These are phyloP conservation scores for Gremmenia infestans DNA, from an alignment of 2,329 filamentous ascomycete genomes.

Conservation along the genomic window DNA sequence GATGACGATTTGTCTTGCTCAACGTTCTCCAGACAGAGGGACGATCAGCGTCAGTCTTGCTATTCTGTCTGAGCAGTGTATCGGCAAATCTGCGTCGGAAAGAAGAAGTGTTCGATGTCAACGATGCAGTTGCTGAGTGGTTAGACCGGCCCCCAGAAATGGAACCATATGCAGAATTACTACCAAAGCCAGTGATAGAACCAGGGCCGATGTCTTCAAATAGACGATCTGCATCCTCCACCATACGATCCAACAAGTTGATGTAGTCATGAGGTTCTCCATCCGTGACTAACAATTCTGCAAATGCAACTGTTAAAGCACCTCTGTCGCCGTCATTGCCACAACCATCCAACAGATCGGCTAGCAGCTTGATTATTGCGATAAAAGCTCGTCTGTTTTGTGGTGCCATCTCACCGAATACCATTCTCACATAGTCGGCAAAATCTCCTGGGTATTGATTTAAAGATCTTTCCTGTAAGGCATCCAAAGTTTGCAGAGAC, in stretches of 20 bases:
- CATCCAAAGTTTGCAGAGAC: slow-evolving; percentile 63
- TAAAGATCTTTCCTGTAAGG: slow-evolving; percentile 64
- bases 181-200: slow-evolving; percentile 17
- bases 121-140: slow-evolving; percentile 52
- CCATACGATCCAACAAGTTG: slow-evolving; percentile 79
- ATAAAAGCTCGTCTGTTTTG: slow-evolving; percentile 74
- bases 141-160: slow-evolving; percentile 25
- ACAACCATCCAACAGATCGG: slow-evolving; percentile 83
- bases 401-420: slow-evolving; percentile 62
- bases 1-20: slow-evolving; percentile 69
- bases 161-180: slow-evolving; percentile 22
- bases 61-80: slow-evolving; percentile 70
- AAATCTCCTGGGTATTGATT: slow-evolving; percentile 69
- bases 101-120: slow-evolving; percentile 83
- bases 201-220: slow-evolving; percentile 59
- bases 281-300: slow-evolving; percentile 76
- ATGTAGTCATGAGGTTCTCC: slow-evolving; percentile 78
- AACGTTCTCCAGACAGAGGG: slow-evolving; percentile 81
- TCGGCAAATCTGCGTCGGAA: slow-evolving; percentile 81
- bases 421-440: slow-evolving; percentile 60
- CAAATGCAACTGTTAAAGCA: slow-evolving; percentile 81
- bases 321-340: slow-evolving; percentile 88
- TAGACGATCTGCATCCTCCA: slow-evolving; percentile 84
- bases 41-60: slow-evolving; percentile 63
- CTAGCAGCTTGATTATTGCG: slow-evolving; percentile 77